Base-by-base conservation (phyloP, 2,329 filamentous ascomycete genomes). In the Aspergillus sp. region DNA sequence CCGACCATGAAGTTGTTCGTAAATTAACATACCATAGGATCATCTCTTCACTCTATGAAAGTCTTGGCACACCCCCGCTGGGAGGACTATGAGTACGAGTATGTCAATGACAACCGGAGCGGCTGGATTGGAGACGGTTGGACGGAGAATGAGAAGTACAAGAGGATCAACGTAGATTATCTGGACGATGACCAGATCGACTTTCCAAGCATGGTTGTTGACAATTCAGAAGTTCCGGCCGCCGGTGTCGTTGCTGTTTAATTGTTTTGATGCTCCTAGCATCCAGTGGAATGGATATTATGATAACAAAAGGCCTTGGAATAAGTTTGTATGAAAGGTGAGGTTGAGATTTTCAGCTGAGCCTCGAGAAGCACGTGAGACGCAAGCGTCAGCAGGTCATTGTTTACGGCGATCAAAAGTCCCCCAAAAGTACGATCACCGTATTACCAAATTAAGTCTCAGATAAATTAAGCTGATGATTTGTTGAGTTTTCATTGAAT, bases 81-180 rank as follows among this genome's bases (percentile, higher is more conserved):
- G 67, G 68, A 71, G 44, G 67, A 70, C 49, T 70, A 60, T 46
- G 56, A 63, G 25, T 68, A 70, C 47, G 56, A 62, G 37, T 70
- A 71, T 49, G 49, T 63, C n/a, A 59, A 63, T 30, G 53, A 61
- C 25, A 67, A 67, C 20, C 53, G 56, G 0, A 54, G 52, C 20
- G 59, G 60, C 10, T 68, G 64, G 64, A 46, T 67, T 20, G 64
- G 65, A 3, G 60, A 68, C 50, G 64, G 64, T 4, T 67, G 63
- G 64, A 64, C 60, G 3, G 54, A 62, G 38, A 60, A 64, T 41
- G 64, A 67, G 49, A 65, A 60, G 46, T 46, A 60, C 33, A 51
- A 63, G 22, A 52, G 30, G 27, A 60, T 68, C 49, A 55, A 60
- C 22, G 64, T 69, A 5, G 50, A 66, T 48, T 69, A 69, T 47